These are phyloP conservation scores for Cyclostephanos invisitatus DNA, from an alignment of 108 stramenopile genomes.

Conservation along the genomic window DNA sequence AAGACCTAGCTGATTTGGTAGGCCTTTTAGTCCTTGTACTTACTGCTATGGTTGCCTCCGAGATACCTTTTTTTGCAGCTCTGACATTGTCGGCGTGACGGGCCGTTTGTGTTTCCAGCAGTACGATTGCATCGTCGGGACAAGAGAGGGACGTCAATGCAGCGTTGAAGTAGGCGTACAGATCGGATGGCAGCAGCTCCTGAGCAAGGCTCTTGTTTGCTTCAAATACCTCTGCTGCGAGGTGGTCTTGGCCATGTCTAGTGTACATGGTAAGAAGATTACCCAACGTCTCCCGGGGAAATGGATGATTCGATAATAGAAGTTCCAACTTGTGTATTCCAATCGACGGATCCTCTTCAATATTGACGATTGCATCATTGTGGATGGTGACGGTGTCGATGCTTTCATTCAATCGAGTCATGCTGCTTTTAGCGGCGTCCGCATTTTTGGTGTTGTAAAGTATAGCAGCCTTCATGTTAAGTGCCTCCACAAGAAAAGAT, in stretches of 20 bases:
- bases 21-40: slow-evolving; percentile 14
- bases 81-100: slow-evolving; percentile 48
- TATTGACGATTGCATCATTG: slow-evolving; percentile 78
- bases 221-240: slow-evolving; percentile 80
- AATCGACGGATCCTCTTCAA: slow-evolving; percentile 61
- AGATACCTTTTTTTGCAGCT: slow-evolving; percentile 17
- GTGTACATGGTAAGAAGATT: slow-evolving; percentile 81
- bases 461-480: slow-evolving; percentile 89
- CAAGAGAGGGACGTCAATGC: slow-evolving; percentile 69
- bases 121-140: slow-evolving; percentile 73
- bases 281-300: slow-evolving; percentile 84
- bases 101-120: slow-evolving; percentile 56
- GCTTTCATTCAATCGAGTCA: slow-evolving; percentile 74
- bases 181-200: slow-evolving; percentile 66
- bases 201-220: slow-evolving; percentile 74
- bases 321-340: slow-evolving; percentile 79
- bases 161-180: slow-evolving; percentile 83
- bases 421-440: slow-evolving; percentile 66
- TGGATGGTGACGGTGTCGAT: slow-evolving; percentile 86
- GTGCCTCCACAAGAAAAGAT: slow-evolving; percentile 73
- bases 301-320: slow-evolving; percentile 73
- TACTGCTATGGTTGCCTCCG: slow-evolving; percentile 6
- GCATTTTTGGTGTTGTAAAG: slow-evolving; percentile 57
- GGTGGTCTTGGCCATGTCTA: slow-evolving; percentile 70
- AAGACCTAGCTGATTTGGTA: slow-evolving; percentile 37